These are phyloP conservation scores for Schoenoplectus triqueter DNA, from an alignment of 202 grass and related monocot species.

Conservation along the genomic window DNA sequence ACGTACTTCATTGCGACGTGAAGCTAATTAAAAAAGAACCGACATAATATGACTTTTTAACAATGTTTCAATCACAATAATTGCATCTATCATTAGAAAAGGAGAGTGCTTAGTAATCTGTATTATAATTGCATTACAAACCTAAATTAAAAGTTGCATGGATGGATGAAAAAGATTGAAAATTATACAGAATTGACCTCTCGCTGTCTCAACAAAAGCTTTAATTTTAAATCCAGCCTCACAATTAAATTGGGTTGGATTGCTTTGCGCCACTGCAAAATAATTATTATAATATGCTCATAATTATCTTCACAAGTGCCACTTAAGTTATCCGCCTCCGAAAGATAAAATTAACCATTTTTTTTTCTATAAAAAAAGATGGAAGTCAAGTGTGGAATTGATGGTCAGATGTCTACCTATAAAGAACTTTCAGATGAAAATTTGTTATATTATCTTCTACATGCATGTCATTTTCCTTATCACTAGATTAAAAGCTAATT, in stretches of 20 bases:
- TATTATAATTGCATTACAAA: no score
- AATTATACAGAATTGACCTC: background rate
- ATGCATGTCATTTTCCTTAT: no score
- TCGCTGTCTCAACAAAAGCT: background rate
- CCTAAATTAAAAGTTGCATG: background rate
- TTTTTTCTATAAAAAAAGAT: no score
- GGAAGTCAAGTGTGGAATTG: no score
- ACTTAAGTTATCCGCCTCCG: background rate
- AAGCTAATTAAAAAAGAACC: background rate
- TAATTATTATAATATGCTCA: background rate
- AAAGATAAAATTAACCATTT: background rate
- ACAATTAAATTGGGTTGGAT: background rate
- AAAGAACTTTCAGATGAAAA: no score
- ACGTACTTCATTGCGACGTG: background rate
- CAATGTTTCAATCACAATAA: constrained; percentile 2
- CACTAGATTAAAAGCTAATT: no score
- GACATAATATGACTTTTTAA: background rate
- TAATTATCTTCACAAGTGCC: background rate
- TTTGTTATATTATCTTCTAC: no score
- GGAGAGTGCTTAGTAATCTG: background rate
- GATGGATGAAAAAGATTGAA: background rate
- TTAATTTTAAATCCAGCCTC: background rate
- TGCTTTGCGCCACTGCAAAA: background rate
- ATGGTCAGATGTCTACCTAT: no score
- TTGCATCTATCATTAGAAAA: background rate